Base-by-base conservation (phyloP, 1,284 basidiomycete species). In the Rhodotorula sp. region DNA sequence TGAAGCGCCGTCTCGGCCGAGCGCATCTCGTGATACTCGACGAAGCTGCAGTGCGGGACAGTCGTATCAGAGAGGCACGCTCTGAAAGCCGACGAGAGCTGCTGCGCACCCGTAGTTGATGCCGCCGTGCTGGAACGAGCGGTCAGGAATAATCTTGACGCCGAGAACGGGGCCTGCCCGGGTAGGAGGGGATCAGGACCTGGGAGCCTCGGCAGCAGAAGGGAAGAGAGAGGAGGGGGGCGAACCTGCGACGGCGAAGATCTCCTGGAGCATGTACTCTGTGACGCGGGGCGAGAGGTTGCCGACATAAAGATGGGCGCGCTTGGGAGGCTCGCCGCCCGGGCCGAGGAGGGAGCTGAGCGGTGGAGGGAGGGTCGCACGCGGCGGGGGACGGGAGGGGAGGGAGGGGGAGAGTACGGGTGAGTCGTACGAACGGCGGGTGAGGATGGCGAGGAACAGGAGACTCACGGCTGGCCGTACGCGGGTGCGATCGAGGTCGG, bases 111-210 rank as follows among this genome's bases (percentile, higher is more conserved):
- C 96, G 81, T 98, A 99, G 86, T 97, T 97, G 83, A 96, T 90
- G 69, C 94, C 94, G 70, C 93, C 95, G 81, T 97, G 94, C 83
- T 95, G 92, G 82, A 94, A 97, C 85, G 95, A 97, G 79, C 94
- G 89, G 84, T 98, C 95, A 57, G 94, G 94, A 81, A 99, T 97
- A 82, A 99, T 97, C 88, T 98, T 98, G 82, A 97, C 95, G 80
- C 93, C 91, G 82, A 95, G 92, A 74, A 97, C 94, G 71, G 91
- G 89, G 54, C 95, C 95, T 80, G 93, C 29, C 3, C 17, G 41
- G n/a, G 9, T 10, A 6, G 29, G 7, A 27, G 27, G 39, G 19
- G 39, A 64, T 57, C 66, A 67, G 56, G 3, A 10, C 10, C 17
- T 32, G 12, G 25, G 22, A 48, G 32, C 41, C 19, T 25, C 60